Base-by-base conservation (phyloP, 2,329 filamentous ascomycete genomes). In the Cladobotryum mycophilum region DNA sequence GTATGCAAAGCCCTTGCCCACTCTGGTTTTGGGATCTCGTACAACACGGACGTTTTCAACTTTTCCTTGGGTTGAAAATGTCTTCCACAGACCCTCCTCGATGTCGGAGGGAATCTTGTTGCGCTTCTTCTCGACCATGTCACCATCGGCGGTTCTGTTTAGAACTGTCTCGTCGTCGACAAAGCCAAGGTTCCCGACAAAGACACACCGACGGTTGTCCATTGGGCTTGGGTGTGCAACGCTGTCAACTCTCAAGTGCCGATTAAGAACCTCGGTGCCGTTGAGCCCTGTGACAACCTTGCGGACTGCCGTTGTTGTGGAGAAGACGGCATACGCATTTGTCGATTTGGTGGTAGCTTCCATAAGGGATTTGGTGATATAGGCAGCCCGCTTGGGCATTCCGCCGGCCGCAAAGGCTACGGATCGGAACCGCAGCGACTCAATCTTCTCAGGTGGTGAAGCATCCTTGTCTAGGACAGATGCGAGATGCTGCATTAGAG, bases 1-100 rank as follows among this genome's bases (percentile, higher is more conserved):
- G 63, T 99, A 99, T 55, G 95, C 95, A 64, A 99, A 89, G 4
- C 93, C 93, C 67, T 99, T 99, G 62, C 93, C 90, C 30, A 99
- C 89, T 45, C 95, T 82, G 7, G 95, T 99, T 58, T 87, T 86
- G 55, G 88, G 77, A 64, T 99, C 93, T 49, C 93, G 84, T 46
- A 96, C 81, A 17, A 99, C 90, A 34, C 93, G 87, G 35, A 99
- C 95, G 63, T 85, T 95, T 70, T 99, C 92, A 12, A 99, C 88
- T 56, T 80, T 87, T 58, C 92, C 91, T 47, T 78, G 67, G 65
- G 86, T 81, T 53, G 77, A 72, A 62, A 95, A 95, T 17, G 86
- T 84, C 42, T 84, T 79, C 90, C 90, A 96, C 2, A 96, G 78
- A 5, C 93, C 93, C 72, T 99, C 93, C 67, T 97, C 92, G 11